Evolutionary conservation across 2,329 filamentous ascomycete species (phyloP).

Genomic region (Xylaria hypoxylon): DNA sequence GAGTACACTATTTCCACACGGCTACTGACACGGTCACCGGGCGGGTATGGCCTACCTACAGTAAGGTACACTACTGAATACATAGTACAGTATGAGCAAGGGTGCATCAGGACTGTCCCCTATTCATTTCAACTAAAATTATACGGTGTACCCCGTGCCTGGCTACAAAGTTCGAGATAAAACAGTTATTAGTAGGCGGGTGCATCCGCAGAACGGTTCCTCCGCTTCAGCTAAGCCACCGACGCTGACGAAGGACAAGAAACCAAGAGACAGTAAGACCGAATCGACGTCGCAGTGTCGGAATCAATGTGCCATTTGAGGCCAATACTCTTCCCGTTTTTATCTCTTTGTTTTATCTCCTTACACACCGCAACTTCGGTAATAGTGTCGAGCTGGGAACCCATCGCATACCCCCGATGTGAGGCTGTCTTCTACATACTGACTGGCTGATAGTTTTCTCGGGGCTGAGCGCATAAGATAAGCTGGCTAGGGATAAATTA

Average conservation of each 20-base stretch:
- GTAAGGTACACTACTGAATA: background rate
- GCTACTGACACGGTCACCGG: constrained; percentile 25
- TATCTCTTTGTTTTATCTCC: background rate
- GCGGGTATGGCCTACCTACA: constrained; percentile 6
- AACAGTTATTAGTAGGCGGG: constrained; percentile 32
- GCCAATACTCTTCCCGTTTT: constrained; percentile 8
- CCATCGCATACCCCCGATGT: constrained; percentile 22
- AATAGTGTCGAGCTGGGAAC: constrained; percentile 11
- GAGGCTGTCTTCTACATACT: constrained; percentile 30
- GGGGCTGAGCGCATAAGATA: constrained; percentile 29
- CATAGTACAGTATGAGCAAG: background rate
- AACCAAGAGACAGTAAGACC: constrained; percentile 22
- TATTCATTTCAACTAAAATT: constrained; percentile 5
- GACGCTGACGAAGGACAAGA: constrained; percentile 29
- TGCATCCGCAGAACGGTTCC: constrained; percentile 32
- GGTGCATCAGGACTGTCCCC: background rate
- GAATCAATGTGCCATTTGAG: constrained; percentile 6
- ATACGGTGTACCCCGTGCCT: background rate
- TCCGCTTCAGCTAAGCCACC: constrained; percentile 35
- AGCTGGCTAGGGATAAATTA: constrained; percentile 8
- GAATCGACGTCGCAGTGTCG: constrained; percentile 17
- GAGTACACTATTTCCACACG: constrained; percentile 28
- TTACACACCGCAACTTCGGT: constrained; percentile 37
- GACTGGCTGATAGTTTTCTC: constrained; percentile 25
- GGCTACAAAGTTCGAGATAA: constrained; percentile 1